These are phyloP conservation scores for Suillus sp. DNA, from an alignment of 768 basidiomycete species.

Conservation along the genomic window DNA sequence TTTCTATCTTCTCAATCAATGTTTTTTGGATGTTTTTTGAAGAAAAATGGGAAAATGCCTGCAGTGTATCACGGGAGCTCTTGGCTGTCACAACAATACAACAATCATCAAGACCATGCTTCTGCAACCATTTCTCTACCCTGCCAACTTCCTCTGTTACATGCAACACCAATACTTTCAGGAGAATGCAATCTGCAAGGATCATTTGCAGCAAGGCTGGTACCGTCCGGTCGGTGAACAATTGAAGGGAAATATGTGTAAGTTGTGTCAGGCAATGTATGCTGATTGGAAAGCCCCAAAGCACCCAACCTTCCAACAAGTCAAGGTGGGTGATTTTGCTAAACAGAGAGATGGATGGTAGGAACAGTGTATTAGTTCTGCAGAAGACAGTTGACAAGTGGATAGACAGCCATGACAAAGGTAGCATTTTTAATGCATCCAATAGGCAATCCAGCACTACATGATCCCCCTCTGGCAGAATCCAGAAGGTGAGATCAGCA, in stretches of 20 bases:
- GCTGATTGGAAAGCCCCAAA: conserved; percentile 8
- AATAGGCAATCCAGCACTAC: neutral
- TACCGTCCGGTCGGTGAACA: neutral
- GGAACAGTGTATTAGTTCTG: neutral
- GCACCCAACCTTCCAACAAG: conserved; percentile 7
- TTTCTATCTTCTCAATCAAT: too few species aligned
- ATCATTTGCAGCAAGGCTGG: neutral
- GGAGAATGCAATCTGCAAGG: neutral
- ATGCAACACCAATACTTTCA: neutral
- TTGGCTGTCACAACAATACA: neutral
- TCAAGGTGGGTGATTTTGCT: conserved; percentile 7
- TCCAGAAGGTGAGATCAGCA: neutral
- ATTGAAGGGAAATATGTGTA: conserved; percentile 5
- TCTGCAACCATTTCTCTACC: neutral
- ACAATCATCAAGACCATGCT: neutral
- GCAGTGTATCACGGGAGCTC: neutral
- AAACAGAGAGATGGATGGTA: conserved; percentile 4
- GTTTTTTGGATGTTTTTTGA: too few species aligned
- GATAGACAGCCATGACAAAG: neutral
- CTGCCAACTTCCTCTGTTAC: neutral
- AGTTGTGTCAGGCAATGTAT: neutral
- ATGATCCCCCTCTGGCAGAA: neutral
- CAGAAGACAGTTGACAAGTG: neutral
- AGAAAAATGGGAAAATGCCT: too few species aligned
- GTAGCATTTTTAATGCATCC: neutral